phyloP scores from a whole-genome alignment of 192 early-diverging fungal species.

The Podila epigama region DNA sequence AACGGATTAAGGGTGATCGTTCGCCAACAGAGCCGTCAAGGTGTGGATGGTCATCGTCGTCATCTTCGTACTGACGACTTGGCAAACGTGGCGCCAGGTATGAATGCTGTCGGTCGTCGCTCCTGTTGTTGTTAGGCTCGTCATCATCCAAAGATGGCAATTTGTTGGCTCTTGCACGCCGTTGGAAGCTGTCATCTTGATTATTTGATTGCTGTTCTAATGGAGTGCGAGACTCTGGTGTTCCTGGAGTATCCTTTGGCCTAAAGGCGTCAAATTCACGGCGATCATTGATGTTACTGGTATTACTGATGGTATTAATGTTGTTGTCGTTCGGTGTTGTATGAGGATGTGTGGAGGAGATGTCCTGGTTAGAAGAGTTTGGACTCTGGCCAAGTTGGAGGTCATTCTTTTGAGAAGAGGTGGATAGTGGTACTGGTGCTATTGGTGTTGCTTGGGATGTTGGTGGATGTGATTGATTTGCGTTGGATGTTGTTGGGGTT shows the following conservation, averaged over 20 bases:
- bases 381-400: not conserved
- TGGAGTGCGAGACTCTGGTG: no score
- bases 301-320: no score
- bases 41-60: slow-evolving; percentile 16
- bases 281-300: no score
- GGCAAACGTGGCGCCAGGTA: not conserved
- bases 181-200: no score
- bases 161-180: no score
- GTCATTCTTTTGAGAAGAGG: not conserved
- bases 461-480: not conserved
- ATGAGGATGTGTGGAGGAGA: not conserved
- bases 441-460: not conserved
- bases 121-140: not conserved
- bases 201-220: no score
- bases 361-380: not conserved
- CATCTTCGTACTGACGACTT: slow-evolving; percentile 23
- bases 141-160: no score
- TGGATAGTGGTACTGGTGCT: not conserved
- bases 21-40: no score
- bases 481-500: not conserved
- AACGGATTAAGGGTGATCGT: slow-evolving; percentile 16
- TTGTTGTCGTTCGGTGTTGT: not conserved
- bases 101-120: not conserved
- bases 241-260: no score
- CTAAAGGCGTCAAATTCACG: no score